Conservation (phyloP, 306 rosid species). For the Dalbergia oliveri region DNA sequence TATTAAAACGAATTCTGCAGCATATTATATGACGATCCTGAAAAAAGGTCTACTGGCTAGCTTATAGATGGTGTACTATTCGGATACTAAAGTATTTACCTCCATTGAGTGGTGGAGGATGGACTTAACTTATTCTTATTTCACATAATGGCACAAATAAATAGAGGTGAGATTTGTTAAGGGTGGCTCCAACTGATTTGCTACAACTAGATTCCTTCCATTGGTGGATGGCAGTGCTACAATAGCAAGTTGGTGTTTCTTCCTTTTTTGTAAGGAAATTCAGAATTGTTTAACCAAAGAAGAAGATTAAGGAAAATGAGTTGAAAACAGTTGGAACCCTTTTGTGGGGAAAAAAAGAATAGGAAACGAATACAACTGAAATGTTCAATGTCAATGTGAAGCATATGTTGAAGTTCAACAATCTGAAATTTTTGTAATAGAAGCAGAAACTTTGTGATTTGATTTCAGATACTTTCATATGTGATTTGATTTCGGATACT, state of each 20-base stretch:
- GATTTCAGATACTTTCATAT: background rate
- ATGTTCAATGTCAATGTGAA: background rate
- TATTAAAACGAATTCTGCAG: constrained; percentile 17
- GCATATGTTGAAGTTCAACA: background rate
- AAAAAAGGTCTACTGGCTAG: constrained; percentile 8
- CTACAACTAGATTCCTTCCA: constrained; percentile 39
- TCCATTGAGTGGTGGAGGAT: constrained; percentile 45
- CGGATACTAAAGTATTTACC: constrained; percentile 33
- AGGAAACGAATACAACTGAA: background rate
- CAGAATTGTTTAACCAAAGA: background rate
- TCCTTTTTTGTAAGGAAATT: constrained; percentile 6
- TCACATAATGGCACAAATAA: background rate
- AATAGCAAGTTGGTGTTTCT: background rate
- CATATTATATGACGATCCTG: constrained; percentile 42
- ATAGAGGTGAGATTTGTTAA: constrained; percentile 17
- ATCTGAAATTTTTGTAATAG: background rate
- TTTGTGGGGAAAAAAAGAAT: background rate
- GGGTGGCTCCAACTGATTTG: constrained; percentile 33
- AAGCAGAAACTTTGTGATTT: no score
- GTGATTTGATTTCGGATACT: background rate
- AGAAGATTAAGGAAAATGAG: background rate
- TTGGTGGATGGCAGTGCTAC: constrained; percentile 31
- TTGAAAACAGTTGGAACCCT: background rate
- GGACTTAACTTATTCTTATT: constrained; percentile 27
- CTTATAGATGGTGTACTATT: constrained; percentile 31